A percentile compares a stretch with the other conserved stretches of the same genome.
These are phyloP conservation scores for Deinandra increscens DNA, from an alignment of 129 eudicot genomes.

Conservation along the genomic window DNA sequence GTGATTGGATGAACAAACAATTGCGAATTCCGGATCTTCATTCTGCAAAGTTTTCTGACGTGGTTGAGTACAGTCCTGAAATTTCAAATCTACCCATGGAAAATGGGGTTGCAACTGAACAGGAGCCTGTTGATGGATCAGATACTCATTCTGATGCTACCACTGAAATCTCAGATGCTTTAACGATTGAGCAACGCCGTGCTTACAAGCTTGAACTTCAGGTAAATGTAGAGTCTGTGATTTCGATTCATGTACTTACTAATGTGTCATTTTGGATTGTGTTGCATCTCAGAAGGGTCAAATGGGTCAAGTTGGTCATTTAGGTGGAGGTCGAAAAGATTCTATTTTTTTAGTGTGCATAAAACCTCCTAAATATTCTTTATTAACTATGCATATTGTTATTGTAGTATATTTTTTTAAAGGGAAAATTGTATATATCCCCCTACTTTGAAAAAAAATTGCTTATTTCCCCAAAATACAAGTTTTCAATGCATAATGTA, in stretches of 20 bases:
- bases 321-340: neutral
- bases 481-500: too few species aligned
- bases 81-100: conserved; percentile 39
- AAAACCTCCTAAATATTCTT: neutral
- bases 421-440: too few species aligned
- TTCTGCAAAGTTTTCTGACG: conserved; percentile 54
- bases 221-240: conserved; percentile 37
- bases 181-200: conserved; percentile 89
- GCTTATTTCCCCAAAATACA: too few species aligned
- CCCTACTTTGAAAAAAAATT: too few species aligned
- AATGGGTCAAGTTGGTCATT: neutral
- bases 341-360: neutral
- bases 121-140: conserved; percentile 66
- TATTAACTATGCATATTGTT: neutral
- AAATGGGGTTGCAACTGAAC: conserved; percentile 67
- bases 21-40: conserved; percentile 87
- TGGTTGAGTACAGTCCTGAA: conserved; percentile 60
- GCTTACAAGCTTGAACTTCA: conserved; percentile 99
- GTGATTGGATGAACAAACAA: conserved; percentile 98
- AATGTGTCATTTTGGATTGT: neutral
- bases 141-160: conserved; percentile 83
- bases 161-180: conserved; percentile 82
- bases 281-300: neutral
- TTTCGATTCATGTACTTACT: neutral
- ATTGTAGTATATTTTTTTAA: neutral